Evolutionary conservation across 140 eudicot genomes (phyloP).

Genomic region (Erigeron philadelphicus): DNA sequence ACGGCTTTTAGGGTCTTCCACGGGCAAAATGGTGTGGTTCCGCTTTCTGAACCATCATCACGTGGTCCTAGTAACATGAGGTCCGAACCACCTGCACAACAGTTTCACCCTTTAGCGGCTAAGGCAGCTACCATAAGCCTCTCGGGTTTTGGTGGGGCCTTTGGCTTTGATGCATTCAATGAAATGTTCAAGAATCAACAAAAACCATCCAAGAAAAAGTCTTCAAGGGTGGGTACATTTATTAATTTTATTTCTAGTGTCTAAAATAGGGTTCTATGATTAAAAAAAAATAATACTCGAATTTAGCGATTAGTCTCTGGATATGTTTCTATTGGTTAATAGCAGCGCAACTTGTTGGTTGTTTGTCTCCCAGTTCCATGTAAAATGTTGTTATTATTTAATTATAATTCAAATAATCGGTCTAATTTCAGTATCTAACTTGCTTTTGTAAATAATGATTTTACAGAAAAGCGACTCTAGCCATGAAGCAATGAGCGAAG

Average conservation of each 20-base stretch:
- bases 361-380: too few relatives aligned
- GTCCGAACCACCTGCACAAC: conserved; percentile 47
- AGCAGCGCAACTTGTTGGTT: too few relatives aligned
- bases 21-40: conserved; percentile 86
- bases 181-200: conserved; percentile 65
- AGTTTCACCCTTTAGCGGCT: conserved; percentile 84
- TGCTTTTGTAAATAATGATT: background rate
- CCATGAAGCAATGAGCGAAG: conserved; percentile 78
- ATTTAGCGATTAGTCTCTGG: too few relatives aligned
- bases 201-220: conserved; percentile 51
- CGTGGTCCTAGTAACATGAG: conserved; percentile 33
- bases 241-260: background rate
- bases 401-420: too few relatives aligned
- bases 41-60: conserved; percentile 58
- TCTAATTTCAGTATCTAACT: background rate
- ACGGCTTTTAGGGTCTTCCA: conserved; percentile 75
- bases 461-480: conserved; percentile 49
- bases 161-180: conserved; percentile 72
- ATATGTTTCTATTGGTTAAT: too few relatives aligned
- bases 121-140: conserved; percentile 92
- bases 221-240: conserved; percentile 70
- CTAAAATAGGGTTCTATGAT: too few relatives aligned
- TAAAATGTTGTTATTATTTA: too few relatives aligned
- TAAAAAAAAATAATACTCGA: too few relatives aligned
- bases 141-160: conserved; percentile 69